Conservation (phyloP, 768 basidiomycete species). For the Cyclocybe cylindracea region DNA sequence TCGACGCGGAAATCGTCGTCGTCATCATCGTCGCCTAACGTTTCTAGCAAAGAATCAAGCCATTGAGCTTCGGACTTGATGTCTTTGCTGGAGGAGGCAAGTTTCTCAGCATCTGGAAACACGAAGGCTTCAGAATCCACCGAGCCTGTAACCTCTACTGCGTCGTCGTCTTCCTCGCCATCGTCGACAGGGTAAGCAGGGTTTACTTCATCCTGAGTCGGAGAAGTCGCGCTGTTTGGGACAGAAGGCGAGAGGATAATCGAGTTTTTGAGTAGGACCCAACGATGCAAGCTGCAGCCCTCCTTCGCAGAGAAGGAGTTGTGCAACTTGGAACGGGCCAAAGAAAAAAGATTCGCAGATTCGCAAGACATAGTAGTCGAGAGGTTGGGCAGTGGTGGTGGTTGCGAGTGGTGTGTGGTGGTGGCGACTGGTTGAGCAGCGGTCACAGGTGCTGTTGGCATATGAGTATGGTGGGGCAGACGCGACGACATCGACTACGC, state of each 20-base stretch:
- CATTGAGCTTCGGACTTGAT: conserved; percentile 72
- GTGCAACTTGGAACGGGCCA: conserved; percentile 78
- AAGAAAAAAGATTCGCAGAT: conserved; percentile 51
- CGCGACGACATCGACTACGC: conserved; percentile 16
- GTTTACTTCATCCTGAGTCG: conserved; percentile 24
- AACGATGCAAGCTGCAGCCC: conserved; percentile 77
- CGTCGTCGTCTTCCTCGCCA: conserved; percentile 41
- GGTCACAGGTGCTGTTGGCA: not conserved
- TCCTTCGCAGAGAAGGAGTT: conserved; percentile 62
- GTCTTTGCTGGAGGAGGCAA: conserved; percentile 11
- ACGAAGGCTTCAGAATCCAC: conserved; percentile 71
- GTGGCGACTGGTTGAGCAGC: conserved; percentile 10
- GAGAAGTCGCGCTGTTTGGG: conserved; percentile 31
- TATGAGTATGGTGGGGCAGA: conserved; percentile 11
- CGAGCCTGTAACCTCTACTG: conserved; percentile 51
- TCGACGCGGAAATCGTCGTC: conserved; percentile 55
- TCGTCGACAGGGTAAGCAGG: conserved; percentile 39
- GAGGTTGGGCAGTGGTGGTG: conserved; percentile 15
- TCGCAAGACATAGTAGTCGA: conserved; percentile 47
- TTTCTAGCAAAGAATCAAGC: conserved; percentile 81
- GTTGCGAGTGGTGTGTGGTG: conserved; percentile 13
- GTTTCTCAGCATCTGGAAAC: conserved; percentile 74
- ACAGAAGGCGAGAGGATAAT: conserved; percentile 55
- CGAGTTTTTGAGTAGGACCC: conserved; percentile 88
- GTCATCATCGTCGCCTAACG: conserved; percentile 70